A percentile compares a stretch with the other conserved stretches of the same genome.
phyloP scores from a whole-genome alignment of 306 rosid genomes.

The Lagenaria siceraria region DNA sequence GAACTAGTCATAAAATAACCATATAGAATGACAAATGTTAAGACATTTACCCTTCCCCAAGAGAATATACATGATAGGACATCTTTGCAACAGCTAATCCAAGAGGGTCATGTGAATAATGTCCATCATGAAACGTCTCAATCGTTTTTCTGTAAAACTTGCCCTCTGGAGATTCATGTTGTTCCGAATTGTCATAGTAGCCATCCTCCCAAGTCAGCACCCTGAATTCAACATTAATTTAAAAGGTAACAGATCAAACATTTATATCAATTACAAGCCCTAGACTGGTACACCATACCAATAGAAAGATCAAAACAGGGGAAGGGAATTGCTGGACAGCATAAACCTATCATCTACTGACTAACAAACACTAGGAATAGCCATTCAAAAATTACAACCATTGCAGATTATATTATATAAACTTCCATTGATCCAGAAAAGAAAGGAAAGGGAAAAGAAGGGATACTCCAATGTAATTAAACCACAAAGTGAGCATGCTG shows the following conservation, averaged over 20 bases:
- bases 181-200: constrained; percentile 56
- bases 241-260: neutral
- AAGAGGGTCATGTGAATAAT: constrained; percentile 47
- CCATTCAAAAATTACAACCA: neutral
- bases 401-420: neutral
- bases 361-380: neutral
- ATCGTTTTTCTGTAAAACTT: constrained; percentile 31
- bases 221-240: constrained; percentile 40
- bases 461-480: neutral
- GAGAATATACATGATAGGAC: constrained; percentile 74
- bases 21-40: neutral
- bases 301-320: neutral
- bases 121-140: constrained; percentile 37
- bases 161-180: constrained; percentile 30
- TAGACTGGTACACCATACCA: neutral
- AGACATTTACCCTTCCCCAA: constrained; percentile 87
- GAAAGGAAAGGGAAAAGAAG: neutral
- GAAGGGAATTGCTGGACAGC: neutral
- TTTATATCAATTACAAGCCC: neutral
- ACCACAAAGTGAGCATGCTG: neutral
- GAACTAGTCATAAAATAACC: neutral
- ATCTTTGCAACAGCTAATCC: constrained; percentile 84
- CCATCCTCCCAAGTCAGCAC: constrained; percentile 90
- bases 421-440: neutral
- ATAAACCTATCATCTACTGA: neutral